Evolutionary conservation across 495 filamentous ascomycete species (phyloP).

Genomic region (Xylona heveae): DNA sequence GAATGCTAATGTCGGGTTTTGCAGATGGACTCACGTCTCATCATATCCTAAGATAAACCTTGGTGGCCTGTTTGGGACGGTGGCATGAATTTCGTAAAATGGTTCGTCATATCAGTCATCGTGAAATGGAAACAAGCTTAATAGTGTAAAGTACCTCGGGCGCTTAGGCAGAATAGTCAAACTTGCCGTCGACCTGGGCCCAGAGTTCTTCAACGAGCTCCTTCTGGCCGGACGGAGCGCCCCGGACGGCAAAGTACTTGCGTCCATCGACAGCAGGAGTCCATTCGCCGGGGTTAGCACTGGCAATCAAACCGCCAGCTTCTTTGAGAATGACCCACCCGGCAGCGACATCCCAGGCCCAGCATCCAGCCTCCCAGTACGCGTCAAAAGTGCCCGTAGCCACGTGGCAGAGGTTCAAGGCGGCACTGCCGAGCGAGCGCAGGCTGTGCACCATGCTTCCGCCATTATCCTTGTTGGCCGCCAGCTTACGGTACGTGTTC

Average conservation of each 20-base stretch:
- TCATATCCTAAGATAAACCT: no score
- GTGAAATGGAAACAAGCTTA: no score
- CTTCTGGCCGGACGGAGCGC: conserved; percentile 41
- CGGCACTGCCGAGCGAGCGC: conserved; percentile 55
- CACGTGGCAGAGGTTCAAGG: conserved; percentile 65
- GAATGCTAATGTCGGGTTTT: no score
- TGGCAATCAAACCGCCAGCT: conserved; percentile 61
- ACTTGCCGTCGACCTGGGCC: conserved; percentile 27
- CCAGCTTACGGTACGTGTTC: conserved; percentile 45
- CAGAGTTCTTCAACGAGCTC: conserved; percentile 71
- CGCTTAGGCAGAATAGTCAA: no score
- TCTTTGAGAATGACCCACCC: conserved; percentile 77
- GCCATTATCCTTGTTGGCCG: conserved; percentile 35
- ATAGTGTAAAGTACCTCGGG: no score
- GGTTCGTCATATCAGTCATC: no score
- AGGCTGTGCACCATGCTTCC: conserved; percentile 74
- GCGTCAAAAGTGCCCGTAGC: conserved; percentile 59
- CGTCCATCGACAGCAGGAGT: conserved; percentile 50
- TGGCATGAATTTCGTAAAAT: no score
- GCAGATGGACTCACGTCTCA: no score
- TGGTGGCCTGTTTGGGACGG: no score
- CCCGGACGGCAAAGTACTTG: conserved; percentile 59
- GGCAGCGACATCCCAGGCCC: conserved; percentile 88
- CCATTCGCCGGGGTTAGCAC: conserved; percentile 60
- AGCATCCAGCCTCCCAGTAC: conserved; percentile 90